phyloP scores from a whole-genome alignment of 768 basidiomycete species.

The Trametes sanguinea region DNA sequence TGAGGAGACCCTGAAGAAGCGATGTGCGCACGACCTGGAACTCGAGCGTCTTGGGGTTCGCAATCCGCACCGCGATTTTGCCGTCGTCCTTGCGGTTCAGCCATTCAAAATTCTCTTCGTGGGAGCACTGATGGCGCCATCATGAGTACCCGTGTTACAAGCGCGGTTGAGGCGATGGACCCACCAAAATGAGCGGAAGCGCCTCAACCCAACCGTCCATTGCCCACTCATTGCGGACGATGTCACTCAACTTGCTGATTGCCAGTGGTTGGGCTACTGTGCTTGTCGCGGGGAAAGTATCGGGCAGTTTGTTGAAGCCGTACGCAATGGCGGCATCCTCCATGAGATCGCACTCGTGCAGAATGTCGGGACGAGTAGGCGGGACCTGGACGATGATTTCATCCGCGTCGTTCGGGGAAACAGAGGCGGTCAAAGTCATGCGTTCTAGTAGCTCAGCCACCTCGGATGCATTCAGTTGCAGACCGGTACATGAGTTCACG shows the following conservation, averaged over 20 bases:
- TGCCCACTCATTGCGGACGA: conserved; percentile 89
- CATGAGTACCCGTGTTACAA: background rate
- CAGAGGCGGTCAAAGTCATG: conserved; percentile 73
- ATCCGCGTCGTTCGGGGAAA: conserved; percentile 59
- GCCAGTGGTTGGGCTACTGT: conserved; percentile 93
- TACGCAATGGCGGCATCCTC: conserved; percentile 98
- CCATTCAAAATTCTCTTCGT: conserved; percentile 97
- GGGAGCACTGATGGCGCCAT: conserved; percentile 72
- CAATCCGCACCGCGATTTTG: conserved; percentile 82
- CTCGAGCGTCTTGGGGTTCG: conserved; percentile 96
- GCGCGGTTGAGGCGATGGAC: conserved; percentile 28
- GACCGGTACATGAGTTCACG: conserved; percentile 94
- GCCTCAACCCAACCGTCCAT: conserved; percentile 96
- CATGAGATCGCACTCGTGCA: conserved; percentile 98
- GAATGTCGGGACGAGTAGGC: conserved; percentile 95
- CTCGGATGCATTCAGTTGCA: conserved; percentile 64
- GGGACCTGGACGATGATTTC: conserved; percentile 79
- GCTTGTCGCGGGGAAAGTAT: conserved; percentile 89
- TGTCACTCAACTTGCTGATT: conserved; percentile 87
- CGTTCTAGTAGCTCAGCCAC: conserved; percentile 73
- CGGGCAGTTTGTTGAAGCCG: conserved; percentile 95
- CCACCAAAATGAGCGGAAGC: conserved; percentile 87
- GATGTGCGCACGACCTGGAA: conserved; percentile 98
- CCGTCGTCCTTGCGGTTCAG: conserved; percentile 86
- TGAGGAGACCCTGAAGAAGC: conserved; percentile 92